Base-by-base conservation (phyloP, 2,329 filamentous ascomycete genomes). In the Fusarium floridanum region DNA sequence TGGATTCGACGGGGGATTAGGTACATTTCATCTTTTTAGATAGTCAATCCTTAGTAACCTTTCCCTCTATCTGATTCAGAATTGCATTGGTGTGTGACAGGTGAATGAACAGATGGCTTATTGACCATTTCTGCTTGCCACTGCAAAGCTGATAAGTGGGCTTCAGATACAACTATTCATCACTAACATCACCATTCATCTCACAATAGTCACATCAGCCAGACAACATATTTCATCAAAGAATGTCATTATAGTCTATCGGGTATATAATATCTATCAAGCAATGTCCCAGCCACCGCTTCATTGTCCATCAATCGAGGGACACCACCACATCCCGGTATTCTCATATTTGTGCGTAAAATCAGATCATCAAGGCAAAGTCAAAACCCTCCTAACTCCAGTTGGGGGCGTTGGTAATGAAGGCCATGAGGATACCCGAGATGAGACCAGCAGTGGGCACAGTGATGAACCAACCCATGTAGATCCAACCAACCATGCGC, bases 401-500 rank as follows among this genome's bases (percentile, higher is more conserved):
- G 67, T 84, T 86, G 55, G 91, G 91, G 56, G 91, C 88, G 73
- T 92, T 90, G 71, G 91, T 86, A 67, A 92, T 85, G 64, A 92
- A 86, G 3, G 86, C 91, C 89, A 91, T 92, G 55, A 92, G 80
- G 61, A 87, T 85, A 10, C 91, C 91, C 6, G 88, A 88, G 45
- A 92, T 85, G 34, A 90, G 83, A 48, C 88, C 90, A 10, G 90
- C 84, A 27, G 84, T 77, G 5, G 90, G 90, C 16, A 92, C 86
- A 2, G 90, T 92, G 71, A 90, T 86, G 78, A 91, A 83, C 90
- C 90, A 92, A 59, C 88, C 88, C 24, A 85, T 79, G 76, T 90
- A 90, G 75, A 91, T 88, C 85, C 89, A 90, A 7, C 83, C 86
- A 6, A 91, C 87, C 85, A 90, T 90, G 69, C 89, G 86, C 88